Evolutionary conservation across 2,329 filamentous ascomycete genomes (phyloP), one percentile per base, ranked within the genome.

Genomic region (Hypoxylon sp.): DNA sequence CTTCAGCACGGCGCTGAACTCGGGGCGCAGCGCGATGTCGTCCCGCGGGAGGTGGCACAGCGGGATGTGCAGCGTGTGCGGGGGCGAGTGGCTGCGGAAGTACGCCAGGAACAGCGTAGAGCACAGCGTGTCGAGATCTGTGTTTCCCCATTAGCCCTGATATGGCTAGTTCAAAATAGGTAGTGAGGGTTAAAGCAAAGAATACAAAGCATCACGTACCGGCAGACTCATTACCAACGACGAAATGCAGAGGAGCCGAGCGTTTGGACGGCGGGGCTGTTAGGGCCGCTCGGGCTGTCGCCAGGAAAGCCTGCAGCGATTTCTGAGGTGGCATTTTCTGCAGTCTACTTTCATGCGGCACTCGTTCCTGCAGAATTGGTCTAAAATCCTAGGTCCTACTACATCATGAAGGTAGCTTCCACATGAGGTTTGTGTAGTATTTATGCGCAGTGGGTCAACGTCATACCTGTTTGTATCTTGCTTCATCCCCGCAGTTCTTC

Each of bases 111-210:
- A 80, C 17, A 96, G 81, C 27, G 92, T 88, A 30, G 89, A 91
- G 79, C 91, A 92, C 72, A 96, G 86, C 1, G 92, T 95, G 81
- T 96, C 93, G 61, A 96, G 89, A 73, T 96, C 93, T 92, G 65
- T 6, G 22, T n/a, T 17, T 68, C 35, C 35, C 3, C 0, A 22
- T 61, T 20, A 61, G 48, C 20, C 20, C 53, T 11, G 4, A 44
- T 3, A n/a, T 2, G 17, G n/a, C 7, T 35, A 8, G 2, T 35
- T 3, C 7, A 11, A 33, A 3, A 6, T 33, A 33, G 2, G 6
- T 33, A 6, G 10, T 33, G 30, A 33, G 1, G 30, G 30, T 6
- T 6, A 33, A 33, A 33, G 10, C 30, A 20, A 20, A 20, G 20
- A 33, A 33, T 33, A 42, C 6, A 42, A 7, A 7, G 6, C 37